Evolutionary conservation across 2,329 filamentous ascomycete genomes (phyloP), one percentile per base, ranked within the genome.

Genomic region (Paecilomyces sp.): DNA sequence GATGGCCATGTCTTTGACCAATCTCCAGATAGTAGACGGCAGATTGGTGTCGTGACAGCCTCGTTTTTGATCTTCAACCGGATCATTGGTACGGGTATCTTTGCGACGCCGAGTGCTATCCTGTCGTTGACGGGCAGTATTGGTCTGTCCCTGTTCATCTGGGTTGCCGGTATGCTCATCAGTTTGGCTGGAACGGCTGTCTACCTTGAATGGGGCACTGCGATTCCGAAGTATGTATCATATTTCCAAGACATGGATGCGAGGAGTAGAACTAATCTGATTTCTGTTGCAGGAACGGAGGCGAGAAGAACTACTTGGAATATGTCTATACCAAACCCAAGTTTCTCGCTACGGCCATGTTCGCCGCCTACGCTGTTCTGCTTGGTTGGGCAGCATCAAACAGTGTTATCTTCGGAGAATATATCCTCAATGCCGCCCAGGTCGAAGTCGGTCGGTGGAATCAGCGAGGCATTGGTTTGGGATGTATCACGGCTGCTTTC

Each of bases 301-400:
- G 81, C n/a, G 81, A 83, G 64, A 77, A 80, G 56, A 78, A 82
- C 47, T 83, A 83, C 65, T 77, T 83, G 51, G 81, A 83, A 69
- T 79, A 81, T 41, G 80, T 83, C 36, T 83, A 79, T 66, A 74
- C 71, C 54, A 77, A 74, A 22, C 82, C 83, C 30, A 77, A 73
- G 59, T 84, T 81, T 70, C 72, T 83, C 5, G 80, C 77, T 3
- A 84, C 81, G 7, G 82, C 80, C 60, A 80, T 80, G 72, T 83
- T 80, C 65, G 82, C 81, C 65, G 73, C 79, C 1, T 81, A 82
- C 57, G 77, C 77, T 3, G 74, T 82, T 4, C 68, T 83, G 11
- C 72, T 83, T 4, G 81, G 80, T 5, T 82, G 81, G 74, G 79
- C 79, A 3, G 77, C 80, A 1, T 79, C 79, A 18, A 83, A 83